phyloP scores from a whole-genome alignment of 2,329 filamentous ascomycete genomes.

The Venturia effusa region DNA sequence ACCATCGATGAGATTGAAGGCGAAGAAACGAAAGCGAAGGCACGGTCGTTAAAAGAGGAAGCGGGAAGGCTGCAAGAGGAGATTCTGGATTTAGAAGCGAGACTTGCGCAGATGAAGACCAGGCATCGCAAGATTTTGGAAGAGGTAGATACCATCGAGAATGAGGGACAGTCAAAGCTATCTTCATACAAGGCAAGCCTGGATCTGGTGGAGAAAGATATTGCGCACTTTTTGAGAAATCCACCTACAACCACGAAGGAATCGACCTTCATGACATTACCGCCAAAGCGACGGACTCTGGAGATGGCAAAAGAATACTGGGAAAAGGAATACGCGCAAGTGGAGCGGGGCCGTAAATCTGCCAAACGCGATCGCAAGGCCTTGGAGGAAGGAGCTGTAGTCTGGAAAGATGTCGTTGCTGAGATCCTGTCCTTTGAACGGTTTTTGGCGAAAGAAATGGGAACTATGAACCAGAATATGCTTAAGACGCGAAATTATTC shows the following conservation, averaged over 20 bases:
- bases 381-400: conserved; percentile 52
- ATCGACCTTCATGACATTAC: conserved; percentile 47
- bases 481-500: conserved; percentile 13
- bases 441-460: conserved; percentile 41
- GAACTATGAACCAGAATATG: conserved; percentile 14
- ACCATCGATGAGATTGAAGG: conserved; percentile 45
- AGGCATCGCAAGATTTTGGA: conserved; percentile 48
- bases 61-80: conserved; percentile 46
- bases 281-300: conserved; percentile 53
- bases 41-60: conserved; percentile 39
- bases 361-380: conserved; percentile 53
- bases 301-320: conserved; percentile 64
- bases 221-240: conserved; percentile 47
- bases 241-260: conserved; percentile 35
- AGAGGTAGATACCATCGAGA: conserved; percentile 52
- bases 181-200: conserved; percentile 61
- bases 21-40: conserved; percentile 45
- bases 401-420: conserved; percentile 55
- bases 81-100: conserved; percentile 55
- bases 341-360: conserved; percentile 44
- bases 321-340: conserved; percentile 48
- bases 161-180: conserved; percentile 57
- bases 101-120: conserved; percentile 49
- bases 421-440: conserved; percentile 56
- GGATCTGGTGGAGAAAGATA: conserved; percentile 52